Evolutionary conservation across 805 yeast genomes (phyloP).

Genomic region (Clavispora vitiphila): DNA sequence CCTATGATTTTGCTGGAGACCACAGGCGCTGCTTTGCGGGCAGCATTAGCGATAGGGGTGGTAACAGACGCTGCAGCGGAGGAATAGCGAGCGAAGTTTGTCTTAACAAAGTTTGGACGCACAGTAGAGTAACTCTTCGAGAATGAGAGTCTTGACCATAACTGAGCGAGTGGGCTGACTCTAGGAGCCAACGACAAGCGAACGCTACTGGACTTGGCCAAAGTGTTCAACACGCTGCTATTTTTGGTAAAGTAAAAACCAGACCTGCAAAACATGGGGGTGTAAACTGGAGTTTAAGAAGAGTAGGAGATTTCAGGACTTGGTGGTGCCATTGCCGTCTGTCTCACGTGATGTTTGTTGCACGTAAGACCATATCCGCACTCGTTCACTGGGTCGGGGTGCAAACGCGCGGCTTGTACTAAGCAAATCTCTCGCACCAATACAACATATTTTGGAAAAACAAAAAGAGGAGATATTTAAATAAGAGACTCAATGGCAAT

Average conservation of each 20-base stretch:
- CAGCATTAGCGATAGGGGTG: neutral
- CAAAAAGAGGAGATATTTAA: too few relatives aligned
- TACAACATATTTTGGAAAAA: too few relatives aligned
- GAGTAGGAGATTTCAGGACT: neutral
- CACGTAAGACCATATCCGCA: neutral
- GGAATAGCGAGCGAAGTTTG: neutral
- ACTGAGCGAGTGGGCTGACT: conserved; percentile 5
- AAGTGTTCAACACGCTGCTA: conserved; percentile 37
- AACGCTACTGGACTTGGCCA: conserved; percentile 18
- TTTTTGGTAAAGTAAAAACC: conserved; percentile 58
- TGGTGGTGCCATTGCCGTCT: neutral
- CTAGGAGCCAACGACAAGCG: conserved; percentile 12
- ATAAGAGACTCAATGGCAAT: neutral
- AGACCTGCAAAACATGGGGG: conserved; percentile 38
- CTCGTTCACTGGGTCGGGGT: neutral
- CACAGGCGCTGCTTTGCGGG: conserved; percentile 8
- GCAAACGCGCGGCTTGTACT: neutral
- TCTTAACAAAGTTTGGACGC: neutral
- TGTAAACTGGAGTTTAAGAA: neutral
- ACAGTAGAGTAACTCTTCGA: neutral
- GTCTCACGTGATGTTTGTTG: neutral
- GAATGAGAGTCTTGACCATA: neutral
- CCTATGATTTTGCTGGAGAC: conserved; percentile 50
- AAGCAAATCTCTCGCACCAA: too few relatives aligned
- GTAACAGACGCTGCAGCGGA: neutral